phyloP scores from a whole-genome alignment of 1,284 basidiomycete genomes.

The Cutaneotrichosporon dermatis region DNA sequence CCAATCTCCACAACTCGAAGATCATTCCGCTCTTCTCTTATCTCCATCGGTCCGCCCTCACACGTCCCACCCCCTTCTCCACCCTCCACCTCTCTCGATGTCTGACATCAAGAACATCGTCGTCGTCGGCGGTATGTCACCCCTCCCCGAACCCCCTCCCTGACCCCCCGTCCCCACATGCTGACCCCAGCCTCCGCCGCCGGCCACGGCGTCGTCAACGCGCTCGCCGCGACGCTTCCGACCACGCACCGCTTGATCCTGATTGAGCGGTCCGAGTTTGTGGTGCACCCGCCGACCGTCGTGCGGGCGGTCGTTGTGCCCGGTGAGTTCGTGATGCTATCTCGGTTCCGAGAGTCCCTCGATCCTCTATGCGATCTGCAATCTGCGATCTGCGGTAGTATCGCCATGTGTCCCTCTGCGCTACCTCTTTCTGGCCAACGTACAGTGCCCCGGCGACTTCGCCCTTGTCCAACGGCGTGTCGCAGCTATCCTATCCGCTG shows the following conservation, averaged over 20 bases:
- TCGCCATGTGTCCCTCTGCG: too few species aligned
- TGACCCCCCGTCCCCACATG: not conserved
- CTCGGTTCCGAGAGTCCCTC: not conserved
- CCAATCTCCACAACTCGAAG: too few species aligned
- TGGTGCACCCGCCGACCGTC: slow-evolving; percentile 43
- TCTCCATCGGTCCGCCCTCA: too few species aligned
- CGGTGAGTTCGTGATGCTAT: slow-evolving; percentile 26
- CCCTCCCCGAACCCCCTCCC: slow-evolving; percentile 1
- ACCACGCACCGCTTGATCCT: slow-evolving; percentile 48
- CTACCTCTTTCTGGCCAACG: too few species aligned
- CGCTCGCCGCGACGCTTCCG: slow-evolving; percentile 41
- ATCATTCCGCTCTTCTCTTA: too few species aligned
- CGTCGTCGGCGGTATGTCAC: slow-evolving; percentile 32
- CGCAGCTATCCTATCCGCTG: too few species aligned
- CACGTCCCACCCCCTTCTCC: too few species aligned
- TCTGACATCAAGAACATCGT: slow-evolving; percentile 32
- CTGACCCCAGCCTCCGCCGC: slow-evolving; percentile 31
- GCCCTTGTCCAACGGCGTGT: too few species aligned
- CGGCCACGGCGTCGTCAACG: slow-evolving; percentile 38
- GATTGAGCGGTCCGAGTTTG: slow-evolving; percentile 46
- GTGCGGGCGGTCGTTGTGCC: slow-evolving; percentile 49
- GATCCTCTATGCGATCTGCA: too few species aligned
- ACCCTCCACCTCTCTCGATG: not conserved
- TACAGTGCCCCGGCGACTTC: too few species aligned
- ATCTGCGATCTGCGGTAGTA: too few species aligned